Evolutionary conservation across 2,329 filamentous ascomycete species (phyloP).

Genomic region (Claviceps digitariae): DNA sequence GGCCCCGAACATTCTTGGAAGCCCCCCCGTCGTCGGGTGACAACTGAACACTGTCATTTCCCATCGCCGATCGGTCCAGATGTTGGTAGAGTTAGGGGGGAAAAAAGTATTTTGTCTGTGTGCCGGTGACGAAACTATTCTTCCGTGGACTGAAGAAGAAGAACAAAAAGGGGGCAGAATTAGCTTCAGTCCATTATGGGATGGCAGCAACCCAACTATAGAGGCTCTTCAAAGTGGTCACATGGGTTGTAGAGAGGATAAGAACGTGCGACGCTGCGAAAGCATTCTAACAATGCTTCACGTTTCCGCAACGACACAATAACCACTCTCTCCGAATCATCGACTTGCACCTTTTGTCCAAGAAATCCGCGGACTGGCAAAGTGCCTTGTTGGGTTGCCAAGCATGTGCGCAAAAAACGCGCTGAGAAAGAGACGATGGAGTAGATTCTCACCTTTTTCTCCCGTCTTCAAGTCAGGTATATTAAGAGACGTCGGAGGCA

Average conservation of each 20-base stretch:
- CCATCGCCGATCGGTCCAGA: constrained; percentile 23
- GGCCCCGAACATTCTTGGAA: constrained; percentile 36
- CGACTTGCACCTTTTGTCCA: neutral
- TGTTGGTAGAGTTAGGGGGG: constrained; percentile 15
- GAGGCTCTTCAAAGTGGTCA: neutral
- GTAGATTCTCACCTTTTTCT: neutral
- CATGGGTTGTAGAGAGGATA: neutral
- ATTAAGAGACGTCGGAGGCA: constrained; percentile 11
- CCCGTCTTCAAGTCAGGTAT: neutral
- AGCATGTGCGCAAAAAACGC: neutral
- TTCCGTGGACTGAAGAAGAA: neutral
- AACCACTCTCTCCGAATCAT: neutral
- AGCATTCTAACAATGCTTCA: neutral
- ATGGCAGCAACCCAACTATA: neutral
- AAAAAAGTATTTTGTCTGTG: constrained; percentile 7
- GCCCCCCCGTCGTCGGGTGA: constrained; percentile 27
- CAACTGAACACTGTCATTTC: constrained; percentile 29
- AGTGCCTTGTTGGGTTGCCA: too few species aligned
- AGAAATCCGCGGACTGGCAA: neutral
- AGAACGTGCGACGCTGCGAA: neutral
- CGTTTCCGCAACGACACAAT: neutral
- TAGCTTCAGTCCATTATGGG: neutral
- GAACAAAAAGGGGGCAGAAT: neutral
- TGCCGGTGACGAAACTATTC: neutral
- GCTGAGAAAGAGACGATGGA: neutral